Base-by-base conservation (phyloP, 2,329 filamentous ascomycete species). In the Graphiopsis chlorocephala region DNA sequence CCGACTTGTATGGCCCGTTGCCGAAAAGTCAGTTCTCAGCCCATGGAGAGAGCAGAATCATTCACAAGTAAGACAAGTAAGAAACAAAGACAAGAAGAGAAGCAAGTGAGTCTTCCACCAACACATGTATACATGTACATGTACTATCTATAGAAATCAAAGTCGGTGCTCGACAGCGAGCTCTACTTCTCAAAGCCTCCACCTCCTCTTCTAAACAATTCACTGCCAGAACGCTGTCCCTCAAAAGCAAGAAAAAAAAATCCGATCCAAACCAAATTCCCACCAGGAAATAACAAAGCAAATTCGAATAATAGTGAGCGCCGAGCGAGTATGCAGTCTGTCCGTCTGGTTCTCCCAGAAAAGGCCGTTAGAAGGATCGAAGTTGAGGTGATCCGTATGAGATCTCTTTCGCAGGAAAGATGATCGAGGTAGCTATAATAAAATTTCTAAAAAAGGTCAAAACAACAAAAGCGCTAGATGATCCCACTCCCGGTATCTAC, bases 401-500 rank as follows among this genome's bases (percentile, higher is more conserved):
- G 11, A 25, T 55, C 50, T 28, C 28, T 33, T 20, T n/a, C 29
- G n/a, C 20, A 31, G 20, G 45, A 47, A 23, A 50, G 38, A n/a
- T 28, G 48, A 31, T 52, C 48, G 35, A 42, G 17, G 5, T 45
- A 45, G 38, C 38, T 45, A 45, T n/a, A 25, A 17, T 26, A 50
- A 48, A 50, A n/a, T 25, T 15, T 23, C 15, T 26, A 35, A 17
- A 14, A 61, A 38, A 55, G 17, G 28, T 31, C 20, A 38, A 59
- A 31, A 47, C 6, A 15, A 28, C 26, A 33, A 53, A 42, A 31
- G 31, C 60, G 20, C 58, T 45, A 38, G 20, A 29, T 53, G 53
- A 10, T n/a, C n/a, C n/a, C n/a, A n/a, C n/a, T 53, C n/a, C 59
- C 48, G 20, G n/a, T 62, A 62, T 62, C 31, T 55, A 62, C 59